These are phyloP conservation scores for Suhomyces anneliseae DNA, from an alignment of 1,139 yeast genomes.

Conservation along the genomic window DNA sequence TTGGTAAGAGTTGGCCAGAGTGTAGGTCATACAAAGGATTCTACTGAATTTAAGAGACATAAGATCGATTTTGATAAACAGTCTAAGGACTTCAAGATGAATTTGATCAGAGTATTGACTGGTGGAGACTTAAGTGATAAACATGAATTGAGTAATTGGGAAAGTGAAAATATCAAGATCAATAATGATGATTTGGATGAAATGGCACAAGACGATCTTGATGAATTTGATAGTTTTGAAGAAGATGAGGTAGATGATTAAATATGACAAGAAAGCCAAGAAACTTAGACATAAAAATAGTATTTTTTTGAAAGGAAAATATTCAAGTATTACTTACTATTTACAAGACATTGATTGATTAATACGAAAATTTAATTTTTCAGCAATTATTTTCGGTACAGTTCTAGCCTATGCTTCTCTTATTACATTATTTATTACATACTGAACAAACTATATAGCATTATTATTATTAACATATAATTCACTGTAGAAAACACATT, in stretches of 20 bases:
- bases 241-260: constrained; percentile 8
- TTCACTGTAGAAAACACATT: not conserved
- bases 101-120: constrained; percentile 61
- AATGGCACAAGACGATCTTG: constrained; percentile 15
- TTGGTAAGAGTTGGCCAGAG: constrained; percentile 88
- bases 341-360: no score
- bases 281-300: not conserved
- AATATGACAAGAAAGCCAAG: not conserved
- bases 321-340: no score
- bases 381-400: no score
- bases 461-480: no score
- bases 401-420: no score
- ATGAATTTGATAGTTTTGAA: constrained; percentile 16
- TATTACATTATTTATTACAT: no score
- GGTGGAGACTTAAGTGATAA: constrained; percentile 47
- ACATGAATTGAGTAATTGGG: constrained; percentile 41
- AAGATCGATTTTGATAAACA: constrained; percentile 47
- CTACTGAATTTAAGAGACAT: constrained; percentile 50
- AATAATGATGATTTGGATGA: constrained; percentile 22
- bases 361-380: no score
- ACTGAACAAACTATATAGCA: not conserved
- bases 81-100: constrained; percentile 49
- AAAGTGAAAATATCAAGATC: constrained; percentile 29
- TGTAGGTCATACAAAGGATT: constrained; percentile 68
- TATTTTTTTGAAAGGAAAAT: no score